Base-by-base conservation (phyloP, 495 filamentous ascomycete species). In the Penicillium diatomitis region DNA sequence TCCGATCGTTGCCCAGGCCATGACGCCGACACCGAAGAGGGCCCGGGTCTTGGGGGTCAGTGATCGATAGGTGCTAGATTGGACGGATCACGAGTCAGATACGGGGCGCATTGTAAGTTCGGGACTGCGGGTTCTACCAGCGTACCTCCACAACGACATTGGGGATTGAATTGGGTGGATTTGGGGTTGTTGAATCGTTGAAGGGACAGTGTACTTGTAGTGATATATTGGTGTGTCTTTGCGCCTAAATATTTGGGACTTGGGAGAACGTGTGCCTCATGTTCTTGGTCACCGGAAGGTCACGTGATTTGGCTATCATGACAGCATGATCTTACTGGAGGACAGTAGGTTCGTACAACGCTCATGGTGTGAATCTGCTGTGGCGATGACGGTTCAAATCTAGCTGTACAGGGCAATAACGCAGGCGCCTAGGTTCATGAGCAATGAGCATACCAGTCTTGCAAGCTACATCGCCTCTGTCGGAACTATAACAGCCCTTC, bases 1-100 rank as follows among this genome's bases (percentile, higher is more conserved):
- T 8, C 80, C 83, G 33, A 81, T 61, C n/a, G 62, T 64, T 0
- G 81, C 81, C 69, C 82, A 88, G 31, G 73, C 77, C 61, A 88
- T 81, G 35, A 85, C 62, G 53, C 81, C 82, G 46, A 79, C 48
- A 44, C 86, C 84, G 61, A 87, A 70, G 30, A 82, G 57, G 44
- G 83, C 66, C 40, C 83, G 78, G 5, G 83, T 82, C 55, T 77
- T 76, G 4, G 81, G 77, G 32, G 73, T 52, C 42, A 87, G 77
- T 49, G 62, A 67, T 53, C 69, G 74, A 67, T 86, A 88, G 55
- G 72, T 78, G 54, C 79, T 82, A 55, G 38, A 39, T 32, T 29
- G 35, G 7, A 10, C n/a, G 29, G 33, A 11, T n/a, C 5, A 42
- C 20, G 31, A 40, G 47, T 53, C 46, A 45, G 38, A 58, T 55